Base-by-base conservation (phyloP, 306 rosid genomes). In the Macrotyloma uniflorum region DNA sequence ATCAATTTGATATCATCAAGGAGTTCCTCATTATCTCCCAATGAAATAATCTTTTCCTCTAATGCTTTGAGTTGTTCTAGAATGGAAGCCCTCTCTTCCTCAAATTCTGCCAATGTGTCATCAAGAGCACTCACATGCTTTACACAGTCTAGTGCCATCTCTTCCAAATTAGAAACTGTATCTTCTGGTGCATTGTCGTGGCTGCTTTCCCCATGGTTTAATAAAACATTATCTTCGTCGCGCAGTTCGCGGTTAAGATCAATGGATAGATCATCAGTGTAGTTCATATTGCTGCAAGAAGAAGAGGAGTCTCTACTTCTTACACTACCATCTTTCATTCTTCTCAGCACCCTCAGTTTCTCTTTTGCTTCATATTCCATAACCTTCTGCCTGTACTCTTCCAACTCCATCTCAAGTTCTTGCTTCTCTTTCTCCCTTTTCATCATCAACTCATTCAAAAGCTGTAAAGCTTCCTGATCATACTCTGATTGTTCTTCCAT, bases 401-500 rank as follows among this genome's bases (percentile, higher is more conserved):
- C 92, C 85, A 92, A 68, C 47, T 92, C 91, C 46, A 70, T 87
- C 82, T 92, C 96, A 20, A 92, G 90, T 55, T 90, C 93, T 76
- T 85, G 83, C 81, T 92, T 92, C 85, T 92, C 97, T 67, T 71
- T 87, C 82, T 90, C 97, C 83, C 87, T 87, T 81, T 92, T 90
- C 82, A 77, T 13, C 91, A 92, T 89, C 30, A 92, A 78, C 76
- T 92, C 97, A n/a, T 90, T 92, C 81, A 92, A 15, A 45, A 92
- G 89, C 77, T 90, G 96, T n/a, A 92, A 79, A 14, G 97, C 97
- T 74, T 90, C 97, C 42, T 92, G 97, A 64, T 92, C 97, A 66
- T 92, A 90, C 79, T 92, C 97, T 1, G 97, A 81, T 82, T 92
- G 97, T 82, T 92, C 97, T 88, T 92, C 97, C 93, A 92, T 92